Conservation (phyloP, 2,329 filamentous ascomycete genomes). For the Ploettnerulaceae sp. region DNA sequence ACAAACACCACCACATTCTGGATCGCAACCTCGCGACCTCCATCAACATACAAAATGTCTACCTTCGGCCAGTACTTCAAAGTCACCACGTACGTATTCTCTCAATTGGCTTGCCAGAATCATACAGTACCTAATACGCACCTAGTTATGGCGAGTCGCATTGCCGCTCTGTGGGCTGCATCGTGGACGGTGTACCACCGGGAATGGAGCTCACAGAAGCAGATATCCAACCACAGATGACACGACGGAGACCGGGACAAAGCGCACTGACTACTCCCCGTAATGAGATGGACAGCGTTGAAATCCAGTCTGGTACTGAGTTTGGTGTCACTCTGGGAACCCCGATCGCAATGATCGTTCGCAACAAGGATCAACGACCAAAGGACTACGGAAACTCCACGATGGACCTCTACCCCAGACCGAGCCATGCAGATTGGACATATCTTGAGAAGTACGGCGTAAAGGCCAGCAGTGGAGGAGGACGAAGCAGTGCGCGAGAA, state of each 20-base stretch:
- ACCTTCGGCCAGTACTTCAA: constrained; percentile 80
- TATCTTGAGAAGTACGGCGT: constrained; percentile 97
- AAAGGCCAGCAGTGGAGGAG: constrained; percentile 85
- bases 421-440: constrained; percentile 93
- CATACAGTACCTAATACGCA: constrained; percentile 11
- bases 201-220: constrained; percentile 78
- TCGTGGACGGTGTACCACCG: constrained; percentile 88
- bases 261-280: constrained; percentile 85
- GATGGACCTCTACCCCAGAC: constrained; percentile 87
- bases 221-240: constrained; percentile 94
- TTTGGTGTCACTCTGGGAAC: constrained; percentile 86
- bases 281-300: constrained; percentile 85
- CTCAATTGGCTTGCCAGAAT: constrained; percentile 8
- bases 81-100: constrained; percentile 60
- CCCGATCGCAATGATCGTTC: constrained; percentile 80
- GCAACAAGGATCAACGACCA: constrained; percentile 89
- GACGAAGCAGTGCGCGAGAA: constrained; percentile 86
- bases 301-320: constrained; percentile 91
- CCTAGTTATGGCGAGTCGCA: constrained; percentile 72
- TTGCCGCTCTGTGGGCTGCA: constrained; percentile 88
- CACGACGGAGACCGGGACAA: constrained; percentile 82
- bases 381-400: constrained; percentile 86
- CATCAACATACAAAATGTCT: constrained; percentile 56
- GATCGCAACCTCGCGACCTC: constrained; percentile 5
- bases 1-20: constrained; percentile 7